Evolutionary conservation across 108 stramenopile genomes (phyloP).

Genomic region (Poteriospumella lacustris): DNA sequence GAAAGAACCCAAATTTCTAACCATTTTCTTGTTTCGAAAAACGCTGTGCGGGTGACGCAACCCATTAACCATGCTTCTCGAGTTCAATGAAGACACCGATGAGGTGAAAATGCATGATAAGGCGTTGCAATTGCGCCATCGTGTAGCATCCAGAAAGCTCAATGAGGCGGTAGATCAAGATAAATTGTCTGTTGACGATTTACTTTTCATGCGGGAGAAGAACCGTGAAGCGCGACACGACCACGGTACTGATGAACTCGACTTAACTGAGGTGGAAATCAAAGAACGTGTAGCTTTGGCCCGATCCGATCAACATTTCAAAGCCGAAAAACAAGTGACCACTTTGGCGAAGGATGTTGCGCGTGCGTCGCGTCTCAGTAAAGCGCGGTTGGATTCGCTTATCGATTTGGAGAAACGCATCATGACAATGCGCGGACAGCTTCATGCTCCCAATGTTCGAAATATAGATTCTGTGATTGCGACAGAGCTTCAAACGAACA

Average conservation of each 20-base stretch:
- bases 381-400: slow-evolving; percentile 11
- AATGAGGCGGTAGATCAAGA: background rate
- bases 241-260: background rate
- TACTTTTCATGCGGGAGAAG: background rate
- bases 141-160: background rate
- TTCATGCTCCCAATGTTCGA: background rate
- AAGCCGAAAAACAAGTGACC: background rate
- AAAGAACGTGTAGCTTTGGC: background rate
- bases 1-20: no score
- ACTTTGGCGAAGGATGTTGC: slow-evolving; percentile 9
- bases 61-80: background rate
- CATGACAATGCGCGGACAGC: background rate
- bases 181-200: background rate
- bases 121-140: background rate
- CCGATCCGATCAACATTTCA: slow-evolving; percentile 11
- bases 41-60: no score
- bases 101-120: background rate
- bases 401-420: slow-evolving; percentile 23
- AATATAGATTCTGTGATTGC: no score
- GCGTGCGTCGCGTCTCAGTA: background rate
- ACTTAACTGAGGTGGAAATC: background rate
- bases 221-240: background rate
- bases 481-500: no score
- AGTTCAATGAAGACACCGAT: slow-evolving; percentile 13
- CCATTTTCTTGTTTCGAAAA: no score